Percentiles rank a stretch among this genome's conserved stretches.
phyloP scores from a whole-genome alignment of 257 asterid genomes.

The Solanum virginianum region DNA sequence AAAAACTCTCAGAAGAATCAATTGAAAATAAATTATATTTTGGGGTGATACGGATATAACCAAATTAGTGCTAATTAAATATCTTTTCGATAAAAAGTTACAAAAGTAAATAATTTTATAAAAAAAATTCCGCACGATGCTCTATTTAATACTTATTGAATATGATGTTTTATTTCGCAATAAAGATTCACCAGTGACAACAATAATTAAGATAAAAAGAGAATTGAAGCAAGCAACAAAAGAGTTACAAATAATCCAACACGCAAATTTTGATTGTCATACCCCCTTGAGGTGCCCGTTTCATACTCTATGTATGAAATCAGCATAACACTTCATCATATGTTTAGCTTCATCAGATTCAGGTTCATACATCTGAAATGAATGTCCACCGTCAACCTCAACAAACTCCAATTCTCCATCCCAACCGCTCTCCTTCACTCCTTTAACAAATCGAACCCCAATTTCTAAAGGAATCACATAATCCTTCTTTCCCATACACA shows the following conservation, averaged over 20 bases:
- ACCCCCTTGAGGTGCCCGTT: no score
- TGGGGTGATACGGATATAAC: no score
- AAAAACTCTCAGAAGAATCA: no score
- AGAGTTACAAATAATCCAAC: background rate
- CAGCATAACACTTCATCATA: constrained; percentile 22
- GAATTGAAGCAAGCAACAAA: background rate
- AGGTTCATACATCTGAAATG: constrained; percentile 4
- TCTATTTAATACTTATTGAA: background rate
- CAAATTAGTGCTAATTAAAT: no score
- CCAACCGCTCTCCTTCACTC: constrained; percentile 44
- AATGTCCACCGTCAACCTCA: constrained; percentile 35
- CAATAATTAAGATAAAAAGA: background rate
- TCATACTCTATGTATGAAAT: background rate
- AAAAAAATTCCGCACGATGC: no score
- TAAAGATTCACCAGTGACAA: background rate
- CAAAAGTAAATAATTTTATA: no score
- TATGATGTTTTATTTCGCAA: background rate
- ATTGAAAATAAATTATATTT: no score
- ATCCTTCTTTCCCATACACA: constrained; percentile 18
- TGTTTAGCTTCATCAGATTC: constrained; percentile 17
- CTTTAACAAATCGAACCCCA: constrained; percentile 17
- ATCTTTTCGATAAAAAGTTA: background rate
- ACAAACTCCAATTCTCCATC: constrained; percentile 34
- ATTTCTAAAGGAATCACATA: background rate
- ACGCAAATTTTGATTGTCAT: background rate